phyloP scores from a whole-genome alignment of 805 yeast genomes.

The Saccharomycopsis oosterbeekiorum region DNA sequence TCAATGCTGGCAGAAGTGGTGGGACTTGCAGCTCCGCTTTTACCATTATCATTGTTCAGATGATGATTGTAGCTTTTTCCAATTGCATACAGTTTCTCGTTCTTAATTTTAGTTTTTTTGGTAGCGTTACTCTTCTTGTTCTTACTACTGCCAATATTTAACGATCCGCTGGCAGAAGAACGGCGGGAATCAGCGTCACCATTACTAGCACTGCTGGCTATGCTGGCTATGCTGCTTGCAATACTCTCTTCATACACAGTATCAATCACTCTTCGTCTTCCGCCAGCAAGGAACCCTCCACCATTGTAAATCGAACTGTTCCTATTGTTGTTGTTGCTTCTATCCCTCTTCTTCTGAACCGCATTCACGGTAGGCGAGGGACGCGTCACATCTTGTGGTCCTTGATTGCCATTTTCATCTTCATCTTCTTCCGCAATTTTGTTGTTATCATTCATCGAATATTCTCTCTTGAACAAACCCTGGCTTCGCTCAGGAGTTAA shows the following conservation, averaged over 20 bases:
- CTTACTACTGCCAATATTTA: not conserved
- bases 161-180: not conserved
- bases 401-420: not conserved
- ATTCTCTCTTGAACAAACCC: slow-evolving; percentile 2
- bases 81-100: not conserved
- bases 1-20: no score
- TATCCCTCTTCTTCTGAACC: not conserved
- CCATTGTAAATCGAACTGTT: not conserved
- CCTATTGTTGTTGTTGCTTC: not conserved
- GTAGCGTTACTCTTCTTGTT: not conserved
- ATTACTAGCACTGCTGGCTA: not conserved
- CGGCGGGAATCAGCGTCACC: not conserved
- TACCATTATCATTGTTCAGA: not conserved
- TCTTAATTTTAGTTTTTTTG: not conserved
- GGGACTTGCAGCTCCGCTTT: not conserved
- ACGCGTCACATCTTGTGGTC: not conserved
- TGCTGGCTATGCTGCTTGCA: slow-evolving; percentile 2
- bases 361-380: not conserved
- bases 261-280: slow-evolving; percentile 16
- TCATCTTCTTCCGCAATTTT: not conserved
- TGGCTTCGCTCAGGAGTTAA: not conserved
- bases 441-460: slow-evolving; percentile 5
- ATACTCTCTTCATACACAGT: slow-evolving; percentile 19
- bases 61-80: not conserved
- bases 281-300: not conserved